Evolutionary conservation across 371 early-diverging fungal genomes (phyloP).

Genomic region (Syncephalastrum monosporum): DNA sequence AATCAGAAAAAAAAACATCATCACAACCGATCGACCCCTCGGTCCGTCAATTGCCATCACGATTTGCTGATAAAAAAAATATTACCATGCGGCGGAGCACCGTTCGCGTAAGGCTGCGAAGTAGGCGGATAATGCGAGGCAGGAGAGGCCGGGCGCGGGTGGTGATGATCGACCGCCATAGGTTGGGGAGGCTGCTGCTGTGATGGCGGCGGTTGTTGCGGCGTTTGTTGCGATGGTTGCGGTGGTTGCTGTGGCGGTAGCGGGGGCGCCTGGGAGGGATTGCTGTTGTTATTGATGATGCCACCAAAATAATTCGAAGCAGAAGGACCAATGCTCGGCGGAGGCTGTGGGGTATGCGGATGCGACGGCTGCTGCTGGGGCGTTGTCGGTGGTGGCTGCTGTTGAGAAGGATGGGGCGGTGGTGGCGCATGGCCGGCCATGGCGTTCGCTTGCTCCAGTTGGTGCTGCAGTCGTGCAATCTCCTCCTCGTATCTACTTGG

Average conservation of each 20-base stretch:
- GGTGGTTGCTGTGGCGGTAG: constrained; percentile 15
- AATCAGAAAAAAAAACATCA: not conserved
- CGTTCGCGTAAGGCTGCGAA: constrained; percentile 1
- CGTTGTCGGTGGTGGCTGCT: constrained; percentile 21
- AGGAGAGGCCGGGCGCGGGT: not conserved
- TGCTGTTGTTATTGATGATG: constrained; percentile 37
- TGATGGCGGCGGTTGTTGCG: constrained; percentile 6
- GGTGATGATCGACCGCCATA: not conserved
- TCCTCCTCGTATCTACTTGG: constrained; percentile 47
- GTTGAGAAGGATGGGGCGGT: constrained; percentile 24
- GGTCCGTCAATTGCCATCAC: not conserved
- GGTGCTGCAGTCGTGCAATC: constrained; percentile 46
- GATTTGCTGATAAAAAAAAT: not conserved
- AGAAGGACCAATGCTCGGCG: constrained; percentile 49
- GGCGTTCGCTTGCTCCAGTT: constrained; percentile 38
- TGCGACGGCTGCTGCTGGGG: constrained; percentile 20
- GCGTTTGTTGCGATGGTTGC: constrained; percentile 6
- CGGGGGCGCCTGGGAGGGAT: constrained; percentile 13
- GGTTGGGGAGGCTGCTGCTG: not conserved
- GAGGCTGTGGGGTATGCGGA: constrained; percentile 26
- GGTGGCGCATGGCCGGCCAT: constrained; percentile 27
- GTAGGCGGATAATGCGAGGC: not conserved
- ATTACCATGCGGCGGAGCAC: constrained; percentile 4
- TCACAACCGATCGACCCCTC: not conserved
- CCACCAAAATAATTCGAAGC: constrained; percentile 50